Base-by-base conservation (phyloP, 495 filamentous ascomycete genomes). In the Penicillium atrosanguineum region DNA sequence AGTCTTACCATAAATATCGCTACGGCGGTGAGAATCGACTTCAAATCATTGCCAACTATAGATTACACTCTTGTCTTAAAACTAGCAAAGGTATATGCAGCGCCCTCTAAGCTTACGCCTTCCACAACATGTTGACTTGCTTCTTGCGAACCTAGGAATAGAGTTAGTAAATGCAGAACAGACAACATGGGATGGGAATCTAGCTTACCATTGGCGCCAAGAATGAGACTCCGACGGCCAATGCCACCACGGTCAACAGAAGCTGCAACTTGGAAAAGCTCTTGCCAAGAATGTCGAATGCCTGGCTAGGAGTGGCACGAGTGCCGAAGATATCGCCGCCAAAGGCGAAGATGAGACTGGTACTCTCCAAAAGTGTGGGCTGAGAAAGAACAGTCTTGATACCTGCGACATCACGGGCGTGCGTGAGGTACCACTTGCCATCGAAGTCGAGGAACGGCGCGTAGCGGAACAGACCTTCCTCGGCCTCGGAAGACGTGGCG, bases 221-320 rank as follows among this genome's bases (percentile, higher is more conserved):
- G 53, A 88, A 77, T 15, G 81, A 63, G 38, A 95, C 91, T 48
- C 89, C 91, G 15, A 83, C 73, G 1, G 77, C 79, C 57, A 97
- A 75, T 38, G 87, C 92, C 29, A 86, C 72, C 40, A 99, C 89
- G 0, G 94, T 99, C 21, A 79, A 73, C 1, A 96, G 69, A 59
- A 99, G 79, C 60, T 91, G 86, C 50, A 92, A 55, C 75, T 95
- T 96, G 52, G 88, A 90, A 67, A 99, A 99, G 5, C 87, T 88
- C 72, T 92, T 95, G 31, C 90, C 93, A 1, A 99, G 75, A 16
- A 96, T 80, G 72, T 99, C 94, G 69, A 97, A 99, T 4, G 87
- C 79, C 50, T 87, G 81, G 63, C 89, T 95, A 0, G 94, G 94
- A 26, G 85, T 83, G 29, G 94, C 84, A 14, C 91, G 76, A 4